Evolutionary conservation across 805 yeast genomes (phyloP), one percentile per base, ranked within the genome.

Genomic region (Candida lessepsii): DNA sequence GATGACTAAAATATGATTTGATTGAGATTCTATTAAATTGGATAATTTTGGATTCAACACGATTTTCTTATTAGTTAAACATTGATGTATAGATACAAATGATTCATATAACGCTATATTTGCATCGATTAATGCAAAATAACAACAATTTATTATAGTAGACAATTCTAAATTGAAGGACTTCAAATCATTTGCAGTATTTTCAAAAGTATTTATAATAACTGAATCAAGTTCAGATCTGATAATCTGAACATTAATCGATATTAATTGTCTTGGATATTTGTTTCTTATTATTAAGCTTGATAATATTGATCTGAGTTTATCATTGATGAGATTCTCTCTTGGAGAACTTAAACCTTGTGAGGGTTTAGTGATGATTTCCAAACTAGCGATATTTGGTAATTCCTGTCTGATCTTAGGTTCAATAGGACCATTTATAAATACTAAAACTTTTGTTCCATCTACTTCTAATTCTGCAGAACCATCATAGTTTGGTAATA

Each of bases 351-450:
- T 74, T 2, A 83, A 73, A 1, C 97, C 98, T 10, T 70, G 65
- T 16, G 83, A 78, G 1, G 98, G 96, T 28, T 89, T 70, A 2
- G 90, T 80, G 15, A 79, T 75, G 6, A 93, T 74, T 58, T 89
- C 96, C 13, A 93, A 58, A 13, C 86, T 80, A 11, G 91, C 83
- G 32, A 73, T 68, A 11, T 85, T 81, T 9, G 97, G 96, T 24
- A 81, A 60, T 57, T 91, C 98, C 56, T 89, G 96, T 50, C 91
- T 76, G 10, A 78, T 62, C 57, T 82, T 83, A 9, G 87, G 81
- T 53, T 91, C 97, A 21, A 91, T 75, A 0, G 99, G 99, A 0
- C 99, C 99, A 1, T 90, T 76, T 1, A 91, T 90, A 0, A 96
- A 80, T 30, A 83, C 78, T 2, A 90, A 62, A 2, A 85, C 80